Conservation (phyloP, 2,329 filamentous ascomycete species). For the Epichloe hybrida region DNA sequence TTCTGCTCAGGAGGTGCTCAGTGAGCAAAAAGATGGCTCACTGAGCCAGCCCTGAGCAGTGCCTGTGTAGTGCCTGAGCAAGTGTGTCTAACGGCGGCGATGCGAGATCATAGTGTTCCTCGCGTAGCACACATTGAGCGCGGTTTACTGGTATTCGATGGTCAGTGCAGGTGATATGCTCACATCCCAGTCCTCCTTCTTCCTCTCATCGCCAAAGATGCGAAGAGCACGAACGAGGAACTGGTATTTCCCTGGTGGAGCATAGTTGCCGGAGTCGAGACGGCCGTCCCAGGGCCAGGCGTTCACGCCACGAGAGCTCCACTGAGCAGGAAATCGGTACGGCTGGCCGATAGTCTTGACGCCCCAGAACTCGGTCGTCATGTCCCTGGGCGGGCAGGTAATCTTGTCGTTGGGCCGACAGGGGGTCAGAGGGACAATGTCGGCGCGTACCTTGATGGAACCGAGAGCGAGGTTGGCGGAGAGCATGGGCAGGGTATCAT, state of each 20-base stretch:
- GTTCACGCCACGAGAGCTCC: slow-evolving; percentile 13
- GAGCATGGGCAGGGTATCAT: slow-evolving; percentile 24
- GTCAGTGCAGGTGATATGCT: slow-evolving; percentile 27
- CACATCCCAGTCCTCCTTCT: slow-evolving; percentile 33
- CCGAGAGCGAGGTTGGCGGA: slow-evolving; percentile 31
- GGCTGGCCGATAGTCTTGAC: slow-evolving; percentile 29
- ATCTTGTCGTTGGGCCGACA: slow-evolving; percentile 10
- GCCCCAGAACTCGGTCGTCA: slow-evolving; percentile 21
- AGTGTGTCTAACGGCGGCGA: too few species aligned
- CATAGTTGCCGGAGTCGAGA: slow-evolving; percentile 32
- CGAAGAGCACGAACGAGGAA: slow-evolving; percentile 34
- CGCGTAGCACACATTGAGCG: too few species aligned
- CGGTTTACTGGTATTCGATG: slow-evolving; percentile 25
- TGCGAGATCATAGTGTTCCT: too few species aligned
- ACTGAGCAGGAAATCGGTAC: slow-evolving; percentile 26
- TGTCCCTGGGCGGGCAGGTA: slow-evolving; percentile 12
- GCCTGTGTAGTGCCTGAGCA: too few species aligned
- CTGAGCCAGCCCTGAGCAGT: too few species aligned
- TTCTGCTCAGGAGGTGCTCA: too few species aligned
- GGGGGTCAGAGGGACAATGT: slow-evolving; percentile 27
- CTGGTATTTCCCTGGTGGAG: slow-evolving; percentile 35
- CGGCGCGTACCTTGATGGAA: slow-evolving; percentile 27
- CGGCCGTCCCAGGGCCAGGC: slow-evolving; percentile 30
- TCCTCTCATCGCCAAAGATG: slow-evolving; percentile 34
- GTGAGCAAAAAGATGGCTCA: too few species aligned